Evolutionary conservation across 176 grass and related monocot species (phyloP).

Genomic region (Aegilops longissima): DNA sequence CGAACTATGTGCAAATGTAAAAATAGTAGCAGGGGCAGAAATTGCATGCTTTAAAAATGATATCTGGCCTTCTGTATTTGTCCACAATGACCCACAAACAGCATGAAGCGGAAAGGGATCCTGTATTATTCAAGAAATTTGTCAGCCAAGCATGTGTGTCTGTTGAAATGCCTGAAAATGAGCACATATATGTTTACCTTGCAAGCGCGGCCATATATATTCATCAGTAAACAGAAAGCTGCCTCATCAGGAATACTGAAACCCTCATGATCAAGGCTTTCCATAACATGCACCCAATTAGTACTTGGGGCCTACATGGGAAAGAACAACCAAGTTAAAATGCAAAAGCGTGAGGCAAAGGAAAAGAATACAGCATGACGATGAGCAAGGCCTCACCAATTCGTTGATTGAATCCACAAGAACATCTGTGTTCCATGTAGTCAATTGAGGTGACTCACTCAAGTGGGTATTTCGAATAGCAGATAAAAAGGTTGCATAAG

Average conservation of each 20-base stretch:
- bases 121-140: constrained; percentile 41
- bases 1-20: constrained; percentile 72
- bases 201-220: constrained; percentile 63
- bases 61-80: constrained; percentile 75
- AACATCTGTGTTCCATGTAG: constrained; percentile 68
- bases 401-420: constrained; percentile 77
- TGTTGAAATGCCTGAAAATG: constrained; percentile 6
- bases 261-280: constrained; percentile 79
- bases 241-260: constrained; percentile 78
- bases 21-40: constrained; percentile 50
- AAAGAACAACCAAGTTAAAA: constrained; percentile 31
- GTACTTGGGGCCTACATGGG: constrained; percentile 58
- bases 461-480: constrained; percentile 52
- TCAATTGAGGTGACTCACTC: constrained; percentile 44
- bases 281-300: constrained; percentile 75
- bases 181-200: constrained; percentile 42
- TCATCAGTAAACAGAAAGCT: constrained; percentile 66
- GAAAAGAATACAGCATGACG: constrained; percentile 1
- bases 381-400: constrained; percentile 57
- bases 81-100: constrained; percentile 85
- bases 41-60: constrained; percentile 77
- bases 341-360: constrained; percentile 21
- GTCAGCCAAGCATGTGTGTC: constrained; percentile 24
- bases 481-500: constrained; percentile 62
- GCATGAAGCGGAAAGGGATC: constrained; percentile 86